A percentile compares a stretch with the other conserved stretches of the same genome.
phyloP scores from a whole-genome alignment of 805 yeast genomes.

The Vanderwaltozyma yarrowii region DNA sequence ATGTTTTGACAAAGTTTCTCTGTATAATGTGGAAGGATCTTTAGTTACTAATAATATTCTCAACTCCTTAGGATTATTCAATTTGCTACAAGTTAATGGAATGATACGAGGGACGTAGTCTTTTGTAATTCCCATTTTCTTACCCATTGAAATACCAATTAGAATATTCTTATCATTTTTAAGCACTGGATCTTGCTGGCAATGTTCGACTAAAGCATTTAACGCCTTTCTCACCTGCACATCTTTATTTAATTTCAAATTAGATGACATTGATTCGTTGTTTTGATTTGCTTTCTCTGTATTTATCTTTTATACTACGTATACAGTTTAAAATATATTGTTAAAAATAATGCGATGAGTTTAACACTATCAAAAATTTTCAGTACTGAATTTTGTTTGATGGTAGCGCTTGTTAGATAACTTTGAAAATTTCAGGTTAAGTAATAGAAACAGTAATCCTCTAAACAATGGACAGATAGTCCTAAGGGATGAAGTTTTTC shows the following conservation, averaged over 20 bases:
- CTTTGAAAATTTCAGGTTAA: too few species aligned
- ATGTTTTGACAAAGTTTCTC: slow-evolving; percentile 38
- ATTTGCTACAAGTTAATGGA: slow-evolving; percentile 41
- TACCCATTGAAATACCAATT: slow-evolving; percentile 39
- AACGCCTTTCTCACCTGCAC: slow-evolving; percentile 12
- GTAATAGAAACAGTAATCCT: too few species aligned
- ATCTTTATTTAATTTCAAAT: slow-evolving; percentile 4
- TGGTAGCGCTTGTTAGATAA: too few species aligned
- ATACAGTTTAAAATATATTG: too few species aligned
- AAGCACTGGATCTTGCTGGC: slow-evolving; percentile 24
- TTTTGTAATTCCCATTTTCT: slow-evolving; percentile 32
- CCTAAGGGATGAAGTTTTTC: too few species aligned
- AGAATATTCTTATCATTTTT: slow-evolving; percentile 21
- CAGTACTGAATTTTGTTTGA: too few species aligned
- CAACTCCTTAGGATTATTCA: slow-evolving; percentile 39
- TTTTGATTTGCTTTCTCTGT: too few species aligned
- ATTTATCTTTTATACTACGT: too few species aligned
- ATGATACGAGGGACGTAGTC: slow-evolving; percentile 50
- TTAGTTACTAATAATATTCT: slow-evolving; percentile 57
- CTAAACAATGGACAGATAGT: too few species aligned
- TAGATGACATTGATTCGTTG: slow-evolving; percentile 5
- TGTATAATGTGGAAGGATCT: slow-evolving; percentile 56
- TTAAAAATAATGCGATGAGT: too few species aligned
- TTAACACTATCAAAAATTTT: too few species aligned
- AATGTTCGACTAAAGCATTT: slow-evolving; percentile 17